Percentiles rank a stretch among this genome's conserved stretches.
phyloP scores from a whole-genome alignment of 139 green algal species.

The Chlamydomonas incerta region DNA sequence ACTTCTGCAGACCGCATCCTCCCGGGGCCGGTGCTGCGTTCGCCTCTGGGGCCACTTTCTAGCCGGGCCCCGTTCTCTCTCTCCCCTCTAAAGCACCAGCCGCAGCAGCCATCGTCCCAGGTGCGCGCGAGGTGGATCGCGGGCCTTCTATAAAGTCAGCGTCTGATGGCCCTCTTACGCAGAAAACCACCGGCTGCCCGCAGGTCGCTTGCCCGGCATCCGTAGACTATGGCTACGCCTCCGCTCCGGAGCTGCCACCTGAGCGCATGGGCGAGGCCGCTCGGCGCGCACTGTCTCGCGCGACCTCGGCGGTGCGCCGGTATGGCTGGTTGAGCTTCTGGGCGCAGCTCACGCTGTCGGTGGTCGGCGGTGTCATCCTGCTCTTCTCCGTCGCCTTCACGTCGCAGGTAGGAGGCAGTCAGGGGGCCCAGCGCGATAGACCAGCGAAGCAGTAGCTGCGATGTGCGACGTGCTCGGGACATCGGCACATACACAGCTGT shows the following conservation, averaged over 20 bases:
- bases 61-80: no score
- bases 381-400: constrained; percentile 97
- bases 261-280: constrained; percentile 64
- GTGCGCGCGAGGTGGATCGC: no score
- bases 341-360: constrained; percentile 92
- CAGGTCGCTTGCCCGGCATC: background rate
- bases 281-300: constrained; percentile 54
- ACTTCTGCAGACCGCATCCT: background rate
- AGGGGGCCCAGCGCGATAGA: no score
- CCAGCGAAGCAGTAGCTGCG: background rate
- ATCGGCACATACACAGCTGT: background rate
- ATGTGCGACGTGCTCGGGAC: background rate
- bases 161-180: no score
- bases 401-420: constrained; percentile 69
- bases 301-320: constrained; percentile 63
- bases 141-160: no score
- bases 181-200: background rate
- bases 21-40: no score
- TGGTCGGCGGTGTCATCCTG: constrained; percentile 91
- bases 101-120: no score
- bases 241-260: constrained; percentile 42
- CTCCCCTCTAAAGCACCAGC: no score
- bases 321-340: constrained; percentile 96
- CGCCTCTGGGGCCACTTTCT: no score
- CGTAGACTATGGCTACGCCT: constrained; percentile 23